Base-by-base conservation (phyloP, 176 grass and related monocot species). In the Juncus effusus region DNA sequence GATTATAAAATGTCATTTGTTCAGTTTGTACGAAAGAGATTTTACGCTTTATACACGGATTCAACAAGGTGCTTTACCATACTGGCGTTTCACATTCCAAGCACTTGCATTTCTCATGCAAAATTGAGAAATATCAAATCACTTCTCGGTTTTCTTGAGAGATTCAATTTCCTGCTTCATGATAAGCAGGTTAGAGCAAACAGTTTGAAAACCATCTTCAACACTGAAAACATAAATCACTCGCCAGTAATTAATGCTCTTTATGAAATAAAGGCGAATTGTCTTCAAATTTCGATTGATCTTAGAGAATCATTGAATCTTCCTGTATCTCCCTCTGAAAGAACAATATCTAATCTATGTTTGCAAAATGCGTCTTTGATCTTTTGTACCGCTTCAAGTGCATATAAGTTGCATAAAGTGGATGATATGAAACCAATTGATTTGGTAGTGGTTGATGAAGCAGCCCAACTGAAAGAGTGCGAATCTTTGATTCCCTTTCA, bases 401-500 rank as follows among this genome's bases (percentile, higher is more conserved):
- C 67, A 12, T 52, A 16, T n/a, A 79, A 53, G 10, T 9, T 79
- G 14, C 11, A 72, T 51, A 56, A 63, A 4, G 6, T 62, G 7
- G 5, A 44, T 6, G 11, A 37, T 8, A 3, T 9, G 2, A 56
- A 61, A 38, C 57, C 76, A 57, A 40, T 70, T 15, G 19, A 79
- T n/a, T 7, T 72, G 60, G 15, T 79, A 2, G 42, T 79, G 5
- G 55, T 79, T 57, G 76, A 79, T 63, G 76, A 79, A 58, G 76
- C 76, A 56, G 66, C 61, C 0, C 76, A 79, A 49, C 40, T 79
- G 7, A 79, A 64, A 52, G 76, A 79, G 4, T 79, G 76, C 4
- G 76, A 79, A 56, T 61, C 76, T 10, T 79, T 79, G 10, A 64
- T 79, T 3, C 76, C 76, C 11, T 49, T 79, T 11, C 65, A 72